Evolutionary conservation across 192 early-diverging fungal genomes (phyloP).

Genomic region (Gaertneriomyces semiglobifer): DNA sequence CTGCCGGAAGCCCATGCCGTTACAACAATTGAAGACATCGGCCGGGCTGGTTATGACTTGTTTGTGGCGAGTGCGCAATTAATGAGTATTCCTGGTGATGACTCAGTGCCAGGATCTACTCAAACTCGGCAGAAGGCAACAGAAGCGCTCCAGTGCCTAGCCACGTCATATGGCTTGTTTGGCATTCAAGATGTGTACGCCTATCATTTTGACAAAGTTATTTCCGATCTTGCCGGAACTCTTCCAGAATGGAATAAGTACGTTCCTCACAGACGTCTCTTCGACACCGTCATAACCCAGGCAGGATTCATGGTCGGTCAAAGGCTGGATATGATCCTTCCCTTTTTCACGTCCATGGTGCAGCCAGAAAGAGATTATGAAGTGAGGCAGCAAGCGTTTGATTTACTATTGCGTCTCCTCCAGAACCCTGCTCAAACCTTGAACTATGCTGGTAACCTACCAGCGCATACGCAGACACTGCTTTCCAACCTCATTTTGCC

Average conservation of each 20-base stretch:
- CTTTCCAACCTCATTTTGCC: slow-evolving; percentile 36
- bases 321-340: slow-evolving; percentile 36
- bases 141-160: slow-evolving; percentile 11
- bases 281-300: slow-evolving; percentile 32
- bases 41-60: slow-evolving; percentile 25
- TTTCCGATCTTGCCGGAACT: slow-evolving; percentile 1
- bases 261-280: slow-evolving; percentile 39
- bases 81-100: background rate
- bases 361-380: slow-evolving; percentile 41
- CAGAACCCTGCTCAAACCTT: slow-evolving; percentile 12
- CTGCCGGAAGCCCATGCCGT: slow-evolving; percentile 3
- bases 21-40: slow-evolving; percentile 7
- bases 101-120: no score
- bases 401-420: slow-evolving; percentile 35
- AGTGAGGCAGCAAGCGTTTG: slow-evolving; percentile 41
- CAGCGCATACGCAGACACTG: slow-evolving; percentile 21
- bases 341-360: slow-evolving; percentile 27
- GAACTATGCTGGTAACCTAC: slow-evolving; percentile 30
- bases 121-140: background rate
- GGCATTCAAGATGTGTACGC: slow-evolving; percentile 24
- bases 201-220: slow-evolving; percentile 17
- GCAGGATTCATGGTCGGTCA: slow-evolving; percentile 32
- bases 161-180: slow-evolving; percentile 13
- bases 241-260: slow-evolving; percentile 41
- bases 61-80: slow-evolving; percentile 34